phyloP scores from a whole-genome alignment of 441 rosid species.

The Pelargonium australe region DNA sequence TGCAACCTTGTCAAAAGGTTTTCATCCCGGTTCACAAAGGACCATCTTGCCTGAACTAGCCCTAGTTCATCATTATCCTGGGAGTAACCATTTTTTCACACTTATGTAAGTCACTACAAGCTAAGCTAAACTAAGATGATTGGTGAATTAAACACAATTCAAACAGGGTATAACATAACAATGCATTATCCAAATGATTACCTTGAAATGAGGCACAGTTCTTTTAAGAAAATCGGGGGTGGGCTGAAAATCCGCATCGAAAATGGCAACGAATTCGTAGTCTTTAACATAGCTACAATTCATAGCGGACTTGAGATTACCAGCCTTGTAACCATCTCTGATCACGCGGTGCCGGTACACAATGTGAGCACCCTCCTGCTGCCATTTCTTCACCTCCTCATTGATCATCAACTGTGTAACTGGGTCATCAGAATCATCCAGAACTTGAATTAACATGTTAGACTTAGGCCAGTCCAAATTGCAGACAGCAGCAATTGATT shows the following conservation, averaged over 20 bases:
- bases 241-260: constrained; percentile 23
- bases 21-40: constrained; percentile 25
- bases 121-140: too few species aligned
- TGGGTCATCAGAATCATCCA: constrained; percentile 19
- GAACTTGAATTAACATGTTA: constrained; percentile 20
- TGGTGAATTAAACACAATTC: too few species aligned
- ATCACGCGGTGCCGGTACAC: constrained; percentile 20
- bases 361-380: constrained; percentile 20
- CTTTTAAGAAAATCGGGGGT: constrained; percentile 20
- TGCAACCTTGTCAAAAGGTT: constrained; percentile 24
- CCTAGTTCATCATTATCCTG: constrained; percentile 22
- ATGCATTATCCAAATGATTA: too few species aligned
- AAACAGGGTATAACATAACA: too few species aligned
- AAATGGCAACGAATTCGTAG: constrained; percentile 20
- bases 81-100: too few species aligned
- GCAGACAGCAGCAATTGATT: constrained; percentile 25
- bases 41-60: constrained; percentile 25
- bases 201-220: constrained; percentile 23
- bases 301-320: constrained; percentile 25
- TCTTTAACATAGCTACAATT: constrained; percentile 22
- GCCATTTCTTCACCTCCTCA: constrained; percentile 22
- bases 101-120: too few species aligned
- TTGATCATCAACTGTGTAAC: constrained; percentile 16
- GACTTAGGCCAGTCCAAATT: constrained; percentile 21
- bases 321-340: constrained; percentile 22